Base-by-base conservation (phyloP, 1,284 basidiomycete genomes). In the Pulveroboletus sp. region DNA sequence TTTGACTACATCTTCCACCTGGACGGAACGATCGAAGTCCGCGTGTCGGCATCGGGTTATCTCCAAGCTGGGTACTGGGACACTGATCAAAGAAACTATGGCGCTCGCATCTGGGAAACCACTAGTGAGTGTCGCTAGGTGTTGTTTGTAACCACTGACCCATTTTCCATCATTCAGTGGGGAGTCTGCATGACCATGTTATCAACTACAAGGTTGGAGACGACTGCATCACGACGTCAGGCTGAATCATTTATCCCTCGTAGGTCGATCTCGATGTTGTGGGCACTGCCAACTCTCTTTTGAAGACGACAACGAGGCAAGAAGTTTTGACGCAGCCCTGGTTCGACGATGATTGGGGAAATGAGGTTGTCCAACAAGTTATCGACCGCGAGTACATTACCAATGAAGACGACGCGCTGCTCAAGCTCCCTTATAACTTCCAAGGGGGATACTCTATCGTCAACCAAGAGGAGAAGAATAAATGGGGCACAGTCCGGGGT, bases 1-100 rank as follows among this genome's bases (percentile, higher is more conserved):
- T 87, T 86, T 64, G 83, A 87, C 62, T 87, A 88, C 65, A 81
- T 79, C 4, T 87, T 87, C 76, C 79, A 83, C 57, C 69, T 85
- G 14, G 86, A 87, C 61, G 85, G 86, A 4, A 84, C 84, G 6
- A 80, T 88, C 28, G 85, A 87, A 69, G 82, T 86, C 26, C 76
- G 81, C 3, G 47, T 89, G 18, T 85, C 83, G 14, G 86, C 86
- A 0, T 86, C 84, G 7, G 86, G 86, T 7, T 89, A 88, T 65
- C 74, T 87, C 49, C 86, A 87, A 72, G 84, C 81, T 57, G 82
- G 78, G 14, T 82, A 76, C 65, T 86, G 82, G 80, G 79, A 81
- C 49, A 61, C 74, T 2, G 64, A 74, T 12, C 80, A 86, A 65
- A 73, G 72, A 26, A 64, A 72, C 0, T 87, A 87, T 62, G 85